These are phyloP conservation scores for Medicago arabica DNA, from an alignment of 306 rosid species.

Conservation along the genomic window DNA sequence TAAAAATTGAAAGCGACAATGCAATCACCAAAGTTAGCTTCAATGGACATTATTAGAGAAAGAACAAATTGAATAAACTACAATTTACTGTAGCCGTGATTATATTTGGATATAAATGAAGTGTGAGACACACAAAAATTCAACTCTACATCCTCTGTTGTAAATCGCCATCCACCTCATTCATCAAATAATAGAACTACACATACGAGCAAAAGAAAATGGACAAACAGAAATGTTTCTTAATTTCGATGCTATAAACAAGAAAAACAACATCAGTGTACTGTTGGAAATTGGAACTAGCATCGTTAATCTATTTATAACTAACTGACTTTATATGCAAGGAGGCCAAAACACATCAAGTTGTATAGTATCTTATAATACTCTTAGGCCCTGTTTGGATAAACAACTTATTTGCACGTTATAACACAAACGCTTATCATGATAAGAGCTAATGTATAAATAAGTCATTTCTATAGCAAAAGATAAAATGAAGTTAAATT, in stretches of 20 bases:
- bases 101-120: not conserved
- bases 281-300: slow-evolving; percentile 6
- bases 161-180: not conserved
- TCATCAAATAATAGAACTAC: slow-evolving; percentile 1
- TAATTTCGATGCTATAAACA: not conserved
- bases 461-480: not conserved
- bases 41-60: not conserved
- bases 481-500: too few relatives aligned
- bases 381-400: not conserved
- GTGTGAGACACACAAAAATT: not conserved
- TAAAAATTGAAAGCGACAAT: slow-evolving; percentile 16
- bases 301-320: slow-evolving; percentile 1
- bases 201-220: not conserved
- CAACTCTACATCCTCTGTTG: slow-evolving; percentile 11
- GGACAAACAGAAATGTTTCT: not conserved
- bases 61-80: slow-evolving; percentile 24
- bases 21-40: not conserved
- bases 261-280: not conserved
- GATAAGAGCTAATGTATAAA: not conserved
- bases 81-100: not conserved
- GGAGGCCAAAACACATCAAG: not conserved
- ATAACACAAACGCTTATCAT: too few relatives aligned
- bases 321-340: not conserved
- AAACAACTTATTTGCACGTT: too few relatives aligned
- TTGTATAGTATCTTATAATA: not conserved